Evolutionary conservation across 164 flowering plant species (phyloP).

Genomic region (Cinnamomum chago): DNA sequence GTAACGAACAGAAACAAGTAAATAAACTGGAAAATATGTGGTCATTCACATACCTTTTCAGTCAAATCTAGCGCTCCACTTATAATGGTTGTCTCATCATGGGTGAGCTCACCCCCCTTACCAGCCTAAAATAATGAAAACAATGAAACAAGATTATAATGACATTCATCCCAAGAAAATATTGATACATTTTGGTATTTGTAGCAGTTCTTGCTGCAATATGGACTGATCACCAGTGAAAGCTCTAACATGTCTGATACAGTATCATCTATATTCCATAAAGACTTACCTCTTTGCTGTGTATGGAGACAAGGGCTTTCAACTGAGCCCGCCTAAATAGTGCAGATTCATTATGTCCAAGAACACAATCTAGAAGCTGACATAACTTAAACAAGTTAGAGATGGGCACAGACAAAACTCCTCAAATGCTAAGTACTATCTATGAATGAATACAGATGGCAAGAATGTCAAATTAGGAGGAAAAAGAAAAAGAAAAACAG

Average conservation of each 20-base stretch:
- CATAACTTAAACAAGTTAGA: slow-evolving; percentile 16
- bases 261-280: neutral
- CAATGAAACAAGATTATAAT: too few relatives aligned
- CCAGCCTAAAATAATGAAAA: slow-evolving; percentile 55
- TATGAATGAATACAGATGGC: too few relatives aligned
- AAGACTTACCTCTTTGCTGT: slow-evolving; percentile 70
- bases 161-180: neutral
- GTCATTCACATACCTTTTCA: slow-evolving; percentile 34
- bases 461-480: too few relatives aligned
- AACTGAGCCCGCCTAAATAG: slow-evolving; percentile 93
- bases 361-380: slow-evolving; percentile 81
- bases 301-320: slow-evolving; percentile 94
- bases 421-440: too few relatives aligned
- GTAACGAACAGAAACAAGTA: neutral
- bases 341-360: slow-evolving; percentile 82
- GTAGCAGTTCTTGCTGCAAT: neutral
- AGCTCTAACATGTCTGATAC: neutral
- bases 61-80: slow-evolving; percentile 89
- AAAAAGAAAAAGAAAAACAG: too few relatives aligned
- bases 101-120: slow-evolving; percentile 96
- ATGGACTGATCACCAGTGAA: neutral
- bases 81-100: slow-evolving; percentile 94
- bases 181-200: neutral
- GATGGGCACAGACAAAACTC: neutral
- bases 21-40: neutral